Conservation (phyloP, 148 eudicot genomes). For the Chenopodium formosanum region DNA sequence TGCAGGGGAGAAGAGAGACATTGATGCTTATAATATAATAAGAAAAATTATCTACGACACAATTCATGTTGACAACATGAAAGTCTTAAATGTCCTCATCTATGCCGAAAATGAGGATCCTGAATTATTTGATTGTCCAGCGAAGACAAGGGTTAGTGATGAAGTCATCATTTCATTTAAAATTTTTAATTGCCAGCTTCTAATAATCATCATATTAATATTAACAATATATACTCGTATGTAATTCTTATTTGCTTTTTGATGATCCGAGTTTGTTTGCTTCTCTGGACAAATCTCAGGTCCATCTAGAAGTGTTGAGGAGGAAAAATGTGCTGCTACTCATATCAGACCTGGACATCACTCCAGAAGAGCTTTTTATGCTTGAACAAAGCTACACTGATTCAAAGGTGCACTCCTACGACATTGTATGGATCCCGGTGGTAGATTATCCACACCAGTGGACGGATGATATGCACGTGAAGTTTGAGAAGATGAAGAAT, state of each 20-base stretch:
- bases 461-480: slow-evolving; percentile 14
- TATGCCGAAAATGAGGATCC: slow-evolving; percentile 32
- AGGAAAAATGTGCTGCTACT: slow-evolving; percentile 30
- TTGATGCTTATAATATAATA: slow-evolving; percentile 32
- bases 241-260: background rate
- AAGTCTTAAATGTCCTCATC: slow-evolving; percentile 40
- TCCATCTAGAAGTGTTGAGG: slow-evolving; percentile 25
- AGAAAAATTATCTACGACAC: slow-evolving; percentile 20
- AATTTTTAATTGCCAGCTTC: background rate
- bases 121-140: slow-evolving; percentile 37
- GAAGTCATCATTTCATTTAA: background rate
- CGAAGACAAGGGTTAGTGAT: slow-evolving; percentile 38
- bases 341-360: slow-evolving; percentile 33
- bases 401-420: slow-evolving; percentile 18
- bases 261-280: background rate
- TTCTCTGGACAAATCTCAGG: slow-evolving; percentile 19
- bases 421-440: slow-evolving; percentile 37
- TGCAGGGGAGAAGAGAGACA: slow-evolving; percentile 42
- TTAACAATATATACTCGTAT: background rate
- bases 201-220: background rate
- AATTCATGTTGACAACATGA: slow-evolving; percentile 50
- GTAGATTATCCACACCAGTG: slow-evolving; percentile 20
- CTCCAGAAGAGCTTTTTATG: slow-evolving; percentile 25
- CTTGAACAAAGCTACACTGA: slow-evolving; percentile 26
- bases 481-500: slow-evolving; percentile 14